Conservation (phyloP, 225 moss, liverwort and hornwort species). For the Marchantia polymorpha region DNA sequence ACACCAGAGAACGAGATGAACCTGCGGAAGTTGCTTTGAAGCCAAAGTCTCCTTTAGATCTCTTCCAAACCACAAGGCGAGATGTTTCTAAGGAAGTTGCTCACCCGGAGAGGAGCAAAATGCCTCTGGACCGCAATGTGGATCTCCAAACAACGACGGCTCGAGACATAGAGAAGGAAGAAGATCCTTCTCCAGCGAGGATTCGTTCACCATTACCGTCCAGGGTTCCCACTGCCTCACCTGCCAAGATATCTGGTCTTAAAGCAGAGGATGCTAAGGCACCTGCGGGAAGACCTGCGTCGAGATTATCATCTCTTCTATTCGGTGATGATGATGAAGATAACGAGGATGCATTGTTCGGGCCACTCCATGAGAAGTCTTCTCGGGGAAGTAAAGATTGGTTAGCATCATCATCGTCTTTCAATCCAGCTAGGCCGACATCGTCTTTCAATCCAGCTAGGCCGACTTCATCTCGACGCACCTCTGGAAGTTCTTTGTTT, state of each 20-base stretch:
- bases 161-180: not conserved
- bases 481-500: slow-evolving; percentile 20
- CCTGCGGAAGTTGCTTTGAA: not conserved
- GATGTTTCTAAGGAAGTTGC: not conserved
- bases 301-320: slow-evolving; percentile 42
- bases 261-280: slow-evolving; percentile 3
- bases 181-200: not conserved
- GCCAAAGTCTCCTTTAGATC: not conserved
- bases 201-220: not conserved
- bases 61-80: not conserved
- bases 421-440: not conserved
- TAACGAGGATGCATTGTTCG: slow-evolving; percentile 50
- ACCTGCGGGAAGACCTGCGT: slow-evolving; percentile 4
- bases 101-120: not conserved
- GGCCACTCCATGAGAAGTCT: slow-evolving; percentile 42
- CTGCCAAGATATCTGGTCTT: not conserved
- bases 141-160: not conserved
- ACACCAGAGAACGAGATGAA: slow-evolving; percentile 3
- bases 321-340: slow-evolving; percentile 58
- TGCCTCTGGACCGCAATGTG: not conserved
- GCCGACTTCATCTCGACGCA: slow-evolving; percentile 11
- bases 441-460: not conserved
- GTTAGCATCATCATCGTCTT: not conserved
- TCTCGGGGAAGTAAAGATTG: slow-evolving; percentile 17
- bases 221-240: slow-evolving; percentile 9